Percentiles rank a stretch among this genome's conserved stretches.
These are phyloP conservation scores for Mortierella antarctica DNA, from an alignment of 192 early-diverging fungal species.

Conservation along the genomic window DNA sequence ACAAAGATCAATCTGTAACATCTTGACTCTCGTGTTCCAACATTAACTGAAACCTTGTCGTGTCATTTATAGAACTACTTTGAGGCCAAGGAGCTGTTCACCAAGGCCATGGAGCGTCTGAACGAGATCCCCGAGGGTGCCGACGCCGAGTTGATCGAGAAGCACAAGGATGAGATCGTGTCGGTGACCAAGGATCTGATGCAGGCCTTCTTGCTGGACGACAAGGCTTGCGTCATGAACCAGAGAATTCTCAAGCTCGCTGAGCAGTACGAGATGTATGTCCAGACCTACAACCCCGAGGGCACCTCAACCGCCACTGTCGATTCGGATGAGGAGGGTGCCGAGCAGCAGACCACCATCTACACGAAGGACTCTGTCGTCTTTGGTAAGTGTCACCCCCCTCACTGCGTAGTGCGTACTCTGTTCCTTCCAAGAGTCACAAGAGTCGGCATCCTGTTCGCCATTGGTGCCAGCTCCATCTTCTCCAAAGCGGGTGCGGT, in stretches of 20 bases:
- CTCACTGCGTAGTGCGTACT: neutral
- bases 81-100: slow-evolving; percentile 65
- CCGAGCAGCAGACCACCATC: slow-evolving; percentile 52
- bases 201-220: slow-evolving; percentile 68
- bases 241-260: slow-evolving; percentile 68
- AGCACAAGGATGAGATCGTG: slow-evolving; percentile 63
- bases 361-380: slow-evolving; percentile 51
- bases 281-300: slow-evolving; percentile 52
- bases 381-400: slow-evolving; percentile 38
- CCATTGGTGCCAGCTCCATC: too few species aligned
- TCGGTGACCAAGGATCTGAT: slow-evolving; percentile 64
- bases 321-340: slow-evolving; percentile 52
- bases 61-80: slow-evolving; percentile 52
- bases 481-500: too few species aligned
- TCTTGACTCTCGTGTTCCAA: neutral
- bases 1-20: neutral
- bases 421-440: too few species aligned
- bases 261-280: slow-evolving; percentile 66
- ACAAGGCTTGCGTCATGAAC: slow-evolving; percentile 69
- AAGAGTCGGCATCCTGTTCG: too few species aligned
- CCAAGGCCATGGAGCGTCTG: slow-evolving; percentile 60
- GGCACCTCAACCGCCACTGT: slow-evolving; percentile 49
- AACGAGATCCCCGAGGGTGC: slow-evolving; percentile 61
- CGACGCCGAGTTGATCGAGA: slow-evolving; percentile 58
- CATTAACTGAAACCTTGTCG: neutral